Percentiles rank a stretch among this genome's conserved stretches.
Evolutionary conservation across 495 filamentous ascomycete species (phyloP).

Genomic region (Penicillium coffeae): DNA sequence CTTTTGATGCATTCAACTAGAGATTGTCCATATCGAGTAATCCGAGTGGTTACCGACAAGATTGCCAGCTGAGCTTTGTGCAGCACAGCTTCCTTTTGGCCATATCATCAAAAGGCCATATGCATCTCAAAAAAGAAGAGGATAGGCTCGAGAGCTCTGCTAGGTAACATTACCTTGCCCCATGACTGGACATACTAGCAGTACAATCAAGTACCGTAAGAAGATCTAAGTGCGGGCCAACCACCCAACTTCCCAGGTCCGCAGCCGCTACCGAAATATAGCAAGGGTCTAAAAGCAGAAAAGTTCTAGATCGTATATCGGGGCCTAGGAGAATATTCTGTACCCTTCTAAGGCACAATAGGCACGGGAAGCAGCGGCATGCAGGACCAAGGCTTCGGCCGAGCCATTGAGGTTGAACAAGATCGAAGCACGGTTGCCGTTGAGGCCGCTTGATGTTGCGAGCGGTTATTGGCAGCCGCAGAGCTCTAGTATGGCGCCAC

Average conservation of each 20-base stretch:
- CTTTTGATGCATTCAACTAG: background rate
- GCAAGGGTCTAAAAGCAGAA: conserved; percentile 8
- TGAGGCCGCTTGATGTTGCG: conserved; percentile 17
- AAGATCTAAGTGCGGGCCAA: conserved; percentile 21
- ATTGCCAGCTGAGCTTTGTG: no score
- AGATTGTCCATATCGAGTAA: no score
- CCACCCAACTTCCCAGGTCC: conserved; percentile 12
- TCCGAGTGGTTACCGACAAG: no score
- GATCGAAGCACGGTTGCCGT: conserved; percentile 15
- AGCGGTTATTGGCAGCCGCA: conserved; percentile 17
- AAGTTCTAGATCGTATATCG: conserved; percentile 9
- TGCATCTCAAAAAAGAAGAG: background rate
- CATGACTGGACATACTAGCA: conserved; percentile 9
- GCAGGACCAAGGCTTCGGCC: conserved; percentile 8
- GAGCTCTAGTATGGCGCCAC: conserved; percentile 8
- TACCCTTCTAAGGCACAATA: conserved; percentile 7
- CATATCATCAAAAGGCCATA: no score
- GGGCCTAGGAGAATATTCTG: conserved; percentile 17
- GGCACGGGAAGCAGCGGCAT: background rate
- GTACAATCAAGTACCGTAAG: conserved; percentile 9
- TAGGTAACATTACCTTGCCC: conserved; percentile 15
- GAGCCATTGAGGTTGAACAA: conserved; percentile 14
- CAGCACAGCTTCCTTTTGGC: no score
- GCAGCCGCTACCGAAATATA: conserved; percentile 13
- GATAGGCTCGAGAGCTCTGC: conserved; percentile 7